phyloP scores from a whole-genome alignment of 1,139 yeast genomes.

The Pichiaceae sp. region DNA sequence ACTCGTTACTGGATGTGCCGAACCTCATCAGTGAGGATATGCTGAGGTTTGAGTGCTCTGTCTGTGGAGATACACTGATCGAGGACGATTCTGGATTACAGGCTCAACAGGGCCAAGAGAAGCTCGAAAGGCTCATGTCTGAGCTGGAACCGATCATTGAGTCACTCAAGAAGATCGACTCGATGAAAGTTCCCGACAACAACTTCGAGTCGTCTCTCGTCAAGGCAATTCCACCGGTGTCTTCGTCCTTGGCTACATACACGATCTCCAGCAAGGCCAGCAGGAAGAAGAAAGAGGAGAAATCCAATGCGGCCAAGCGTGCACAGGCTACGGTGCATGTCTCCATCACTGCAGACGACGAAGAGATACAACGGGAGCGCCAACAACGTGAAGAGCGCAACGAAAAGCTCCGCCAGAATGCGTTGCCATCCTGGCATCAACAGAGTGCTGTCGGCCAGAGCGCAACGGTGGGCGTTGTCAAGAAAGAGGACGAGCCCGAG shows the following conservation, averaged over 20 bases:
- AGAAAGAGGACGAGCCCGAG: constrained; percentile 1
- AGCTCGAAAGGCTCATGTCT: constrained; percentile 74
- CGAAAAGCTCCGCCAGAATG: constrained; percentile 79
- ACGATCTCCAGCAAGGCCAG: constrained; percentile 34
- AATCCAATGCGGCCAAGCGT: constrained; percentile 27
- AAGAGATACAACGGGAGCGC: constrained; percentile 52
- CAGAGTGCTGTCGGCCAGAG: constrained; percentile 76
- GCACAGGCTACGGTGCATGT: constrained; percentile 77
- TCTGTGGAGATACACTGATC: constrained; percentile 66
- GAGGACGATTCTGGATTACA: constrained; percentile 89
- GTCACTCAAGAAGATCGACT: constrained; percentile 79
- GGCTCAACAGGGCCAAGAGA: constrained; percentile 74
- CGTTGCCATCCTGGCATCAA: constrained; percentile 94
- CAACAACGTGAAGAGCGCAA: constrained; percentile 61
- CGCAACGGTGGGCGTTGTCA: constrained; percentile 34
- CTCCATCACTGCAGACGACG: constrained; percentile 86
- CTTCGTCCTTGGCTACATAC: constrained; percentile 57
- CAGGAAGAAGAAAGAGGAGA: constrained; percentile 20
- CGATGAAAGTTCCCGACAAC: constrained; percentile 76
- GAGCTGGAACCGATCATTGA: constrained; percentile 86
- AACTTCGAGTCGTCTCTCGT: constrained; percentile 75
- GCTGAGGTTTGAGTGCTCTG: constrained; percentile 75
- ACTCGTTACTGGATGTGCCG: constrained; percentile 81
- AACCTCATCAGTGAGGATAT: constrained; percentile 72
- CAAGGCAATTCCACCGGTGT: constrained; percentile 76